Evolutionary conservation across 164 flowering plant species (phyloP).

Genomic region (Kalanchoe fedtschenkoi): DNA sequence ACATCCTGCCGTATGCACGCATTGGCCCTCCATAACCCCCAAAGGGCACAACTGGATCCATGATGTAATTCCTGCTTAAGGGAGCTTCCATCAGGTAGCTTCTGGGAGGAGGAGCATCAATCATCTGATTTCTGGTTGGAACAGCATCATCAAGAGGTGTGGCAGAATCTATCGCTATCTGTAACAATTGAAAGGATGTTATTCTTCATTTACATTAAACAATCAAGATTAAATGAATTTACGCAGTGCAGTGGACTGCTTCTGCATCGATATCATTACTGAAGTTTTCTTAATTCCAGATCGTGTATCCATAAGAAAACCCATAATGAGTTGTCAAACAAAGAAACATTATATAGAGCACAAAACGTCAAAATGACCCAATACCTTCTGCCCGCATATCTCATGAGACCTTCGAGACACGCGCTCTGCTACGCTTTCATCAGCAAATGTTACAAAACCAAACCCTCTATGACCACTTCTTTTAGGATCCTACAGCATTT

Average conservation of each 20-base stretch:
- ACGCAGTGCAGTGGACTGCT: too few relatives aligned
- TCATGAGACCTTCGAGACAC: slow-evolving; percentile 94
- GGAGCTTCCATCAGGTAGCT: slow-evolving; percentile 2
- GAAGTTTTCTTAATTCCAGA: background rate
- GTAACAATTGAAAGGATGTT: slow-evolving; percentile 9
- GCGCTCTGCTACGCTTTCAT: slow-evolving; percentile 93
- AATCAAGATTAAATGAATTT: too few relatives aligned
- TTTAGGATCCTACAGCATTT: slow-evolving; percentile 75
- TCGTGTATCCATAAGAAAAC: background rate
- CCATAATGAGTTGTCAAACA: background rate
- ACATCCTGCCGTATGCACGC: slow-evolving; percentile 74
- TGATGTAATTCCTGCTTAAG: background rate
- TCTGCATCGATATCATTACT: background rate
- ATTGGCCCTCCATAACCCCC: slow-evolving; percentile 81
- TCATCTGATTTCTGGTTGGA: slow-evolving; percentile 39
- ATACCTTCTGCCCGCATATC: slow-evolving; percentile 92
- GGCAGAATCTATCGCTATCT: slow-evolving; percentile 97
- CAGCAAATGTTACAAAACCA: slow-evolving; percentile 98
- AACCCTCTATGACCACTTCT: slow-evolving; percentile 95
- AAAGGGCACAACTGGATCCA: slow-evolving; percentile 27
- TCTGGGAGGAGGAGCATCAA: slow-evolving; percentile 18
- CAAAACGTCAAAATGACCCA: background rate
- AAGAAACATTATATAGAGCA: background rate
- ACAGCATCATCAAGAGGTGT: slow-evolving; percentile 92
- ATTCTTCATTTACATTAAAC: background rate